These are phyloP conservation scores for Cadophora gregata DNA, from an alignment of 2,329 filamentous ascomycete genomes.

Conservation along the genomic window DNA sequence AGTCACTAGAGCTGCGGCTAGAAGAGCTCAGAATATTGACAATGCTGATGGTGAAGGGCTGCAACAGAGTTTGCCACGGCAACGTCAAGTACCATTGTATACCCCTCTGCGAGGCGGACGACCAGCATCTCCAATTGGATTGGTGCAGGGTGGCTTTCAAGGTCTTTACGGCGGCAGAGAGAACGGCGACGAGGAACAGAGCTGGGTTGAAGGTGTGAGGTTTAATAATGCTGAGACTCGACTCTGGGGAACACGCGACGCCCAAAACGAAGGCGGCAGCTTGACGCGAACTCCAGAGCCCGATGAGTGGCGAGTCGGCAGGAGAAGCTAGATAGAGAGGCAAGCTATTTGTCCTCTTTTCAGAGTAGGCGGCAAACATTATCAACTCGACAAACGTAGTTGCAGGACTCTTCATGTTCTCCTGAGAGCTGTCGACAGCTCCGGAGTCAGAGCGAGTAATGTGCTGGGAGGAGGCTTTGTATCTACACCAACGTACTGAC, in stretches of 20 bases:
- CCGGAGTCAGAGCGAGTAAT: not conserved
- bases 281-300: conserved; percentile 36
- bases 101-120: conserved; percentile 34
- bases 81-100: conserved; percentile 5
- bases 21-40: conserved; percentile 2
- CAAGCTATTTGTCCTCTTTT: not conserved
- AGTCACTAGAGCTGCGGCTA: conserved; percentile 29
- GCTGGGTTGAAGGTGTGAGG: conserved; percentile 43
- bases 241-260: conserved; percentile 35
- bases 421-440: not conserved
- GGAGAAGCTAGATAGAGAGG: conserved; percentile 14
- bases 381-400: too few species aligned
- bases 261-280: conserved; percentile 30
- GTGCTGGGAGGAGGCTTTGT: too few species aligned
- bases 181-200: conserved; percentile 52
- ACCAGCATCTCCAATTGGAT: conserved; percentile 47
- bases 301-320: conserved; percentile 37
- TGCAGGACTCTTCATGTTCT: not conserved
- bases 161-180: conserved; percentile 56
- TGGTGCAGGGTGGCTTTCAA: conserved; percentile 51
- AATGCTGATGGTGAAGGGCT: conserved; percentile 28
- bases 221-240: conserved; percentile 42
- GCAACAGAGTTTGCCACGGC: conserved; percentile 4
- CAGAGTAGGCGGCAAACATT: not conserved
- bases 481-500: not conserved